Conservation (phyloP, 1,284 basidiomycete species). For the Ganoderma sinense region DNA sequence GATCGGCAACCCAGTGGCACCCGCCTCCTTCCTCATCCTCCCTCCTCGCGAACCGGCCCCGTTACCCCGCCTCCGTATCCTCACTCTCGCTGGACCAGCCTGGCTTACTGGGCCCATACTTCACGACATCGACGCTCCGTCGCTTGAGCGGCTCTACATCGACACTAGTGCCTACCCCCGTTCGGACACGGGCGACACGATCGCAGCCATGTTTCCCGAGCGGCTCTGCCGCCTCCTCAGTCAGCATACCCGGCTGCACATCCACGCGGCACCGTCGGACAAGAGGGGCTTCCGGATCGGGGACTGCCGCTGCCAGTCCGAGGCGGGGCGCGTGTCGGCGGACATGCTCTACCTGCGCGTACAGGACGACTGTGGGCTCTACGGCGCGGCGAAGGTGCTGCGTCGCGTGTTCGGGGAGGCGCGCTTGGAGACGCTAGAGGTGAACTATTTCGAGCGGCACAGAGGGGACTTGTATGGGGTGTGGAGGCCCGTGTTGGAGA, state of each 20-base stretch:
- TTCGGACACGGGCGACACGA: not conserved
- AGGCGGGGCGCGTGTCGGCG: not conserved
- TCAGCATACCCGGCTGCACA: not conserved
- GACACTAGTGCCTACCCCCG: not conserved
- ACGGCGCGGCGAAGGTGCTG: not conserved
- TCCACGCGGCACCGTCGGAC: not conserved
- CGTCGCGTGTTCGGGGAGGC: not conserved
- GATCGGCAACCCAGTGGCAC: not conserved
- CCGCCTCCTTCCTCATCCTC: not conserved
- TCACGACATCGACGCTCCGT: not conserved
- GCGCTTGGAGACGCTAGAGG: not conserved
- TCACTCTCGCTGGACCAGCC: not conserved
- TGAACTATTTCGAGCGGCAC: not conserved
- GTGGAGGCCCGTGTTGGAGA: not conserved
- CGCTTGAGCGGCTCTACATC: not conserved
- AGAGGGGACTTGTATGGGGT: not conserved
- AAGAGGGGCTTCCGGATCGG: not conserved
- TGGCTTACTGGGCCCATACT: not conserved
- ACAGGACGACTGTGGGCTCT: not conserved
- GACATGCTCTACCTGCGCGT: not conserved
- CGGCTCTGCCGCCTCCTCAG: not conserved
- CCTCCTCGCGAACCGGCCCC: not conserved
- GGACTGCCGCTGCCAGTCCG: not conserved
- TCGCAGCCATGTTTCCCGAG: not conserved
- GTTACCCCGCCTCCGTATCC: not conserved